Percentiles rank a stretch among this genome's conserved stretches.
Evolutionary conservation across 2,329 filamentous ascomycete species (phyloP).

Genomic region (Cladosporium sp.): DNA sequence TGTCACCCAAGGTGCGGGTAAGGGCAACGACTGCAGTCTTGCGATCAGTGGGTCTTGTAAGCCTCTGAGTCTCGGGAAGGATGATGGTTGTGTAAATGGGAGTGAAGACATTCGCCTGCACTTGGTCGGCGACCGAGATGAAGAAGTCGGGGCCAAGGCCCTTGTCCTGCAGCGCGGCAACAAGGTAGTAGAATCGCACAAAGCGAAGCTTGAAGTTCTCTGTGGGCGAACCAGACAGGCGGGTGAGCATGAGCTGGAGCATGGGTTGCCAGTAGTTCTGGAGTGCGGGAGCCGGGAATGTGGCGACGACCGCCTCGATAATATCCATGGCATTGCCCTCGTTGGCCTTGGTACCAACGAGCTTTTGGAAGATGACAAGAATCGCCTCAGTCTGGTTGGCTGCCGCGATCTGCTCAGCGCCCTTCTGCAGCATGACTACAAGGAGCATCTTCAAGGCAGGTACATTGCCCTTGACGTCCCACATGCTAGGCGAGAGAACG

Average conservation of each 20-base stretch:
- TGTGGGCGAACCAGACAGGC: slow-evolving; percentile 70
- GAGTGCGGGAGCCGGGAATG: slow-evolving; percentile 72
- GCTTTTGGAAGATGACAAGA: slow-evolving; percentile 93
- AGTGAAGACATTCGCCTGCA: slow-evolving; percentile 77
- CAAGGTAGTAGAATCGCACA: slow-evolving; percentile 90
- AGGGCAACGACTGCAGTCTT: slow-evolving; percentile 93
- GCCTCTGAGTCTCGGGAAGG: slow-evolving; percentile 83
- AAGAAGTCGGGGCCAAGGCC: slow-evolving; percentile 94
- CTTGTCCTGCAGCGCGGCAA: slow-evolving; percentile 75
- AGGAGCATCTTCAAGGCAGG: slow-evolving; percentile 86
- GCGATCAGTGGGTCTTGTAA: slow-evolving; percentile 83
- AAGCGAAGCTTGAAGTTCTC: slow-evolving; percentile 87
- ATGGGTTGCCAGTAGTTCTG: slow-evolving; percentile 79
- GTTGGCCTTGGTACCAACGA: slow-evolving; percentile 78
- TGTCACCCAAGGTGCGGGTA: slow-evolving; percentile 88
- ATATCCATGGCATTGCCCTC: slow-evolving; percentile 89
- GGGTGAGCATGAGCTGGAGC: slow-evolving; percentile 76
- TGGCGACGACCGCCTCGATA: slow-evolving; percentile 74
- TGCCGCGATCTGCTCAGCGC: slow-evolving; percentile 69
- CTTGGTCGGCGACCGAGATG: slow-evolving; percentile 76
- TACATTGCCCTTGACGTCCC: slow-evolving; percentile 91
- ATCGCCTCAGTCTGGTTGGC: slow-evolving; percentile 84
- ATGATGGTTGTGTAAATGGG: slow-evolving; percentile 86
- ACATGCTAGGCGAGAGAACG: slow-evolving; percentile 77
- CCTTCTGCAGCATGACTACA: slow-evolving; percentile 78